Conservation (phyloP, 2,329 filamentous ascomycete species). For the Alternaria consortialis region DNA sequence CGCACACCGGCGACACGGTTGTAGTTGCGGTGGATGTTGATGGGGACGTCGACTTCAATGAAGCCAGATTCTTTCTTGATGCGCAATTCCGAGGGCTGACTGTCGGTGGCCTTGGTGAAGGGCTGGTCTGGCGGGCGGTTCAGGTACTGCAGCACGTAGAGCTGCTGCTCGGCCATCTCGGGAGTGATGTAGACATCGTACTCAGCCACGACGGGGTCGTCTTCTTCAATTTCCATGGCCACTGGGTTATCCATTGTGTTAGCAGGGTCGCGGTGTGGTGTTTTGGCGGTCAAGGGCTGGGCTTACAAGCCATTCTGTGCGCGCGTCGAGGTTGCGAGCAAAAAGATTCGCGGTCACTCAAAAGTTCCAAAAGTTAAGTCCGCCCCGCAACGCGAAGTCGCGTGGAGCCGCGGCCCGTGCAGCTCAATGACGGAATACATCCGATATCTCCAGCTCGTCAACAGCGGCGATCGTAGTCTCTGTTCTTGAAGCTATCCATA, state of each 20-base stretch:
- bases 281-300: constrained; percentile 10
- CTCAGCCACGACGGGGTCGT: constrained; percentile 60
- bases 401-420: constrained; percentile 29
- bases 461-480: constrained; percentile 4
- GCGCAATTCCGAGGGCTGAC: constrained; percentile 75
- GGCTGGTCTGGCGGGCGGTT: constrained; percentile 73
- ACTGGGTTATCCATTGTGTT: constrained; percentile 19
- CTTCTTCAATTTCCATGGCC: constrained; percentile 49
- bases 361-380: constrained; percentile 30
- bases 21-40: constrained; percentile 76
- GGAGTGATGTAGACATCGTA: constrained; percentile 92
- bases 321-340: constrained; percentile 10
- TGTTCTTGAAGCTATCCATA: neutral
- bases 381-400: constrained; percentile 35
- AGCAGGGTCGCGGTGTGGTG: constrained; percentile 1
- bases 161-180: constrained; percentile 61
- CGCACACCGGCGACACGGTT: constrained; percentile 82
- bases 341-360: constrained; percentile 20
- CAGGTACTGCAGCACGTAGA: constrained; percentile 87
- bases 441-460: constrained; percentile 26
- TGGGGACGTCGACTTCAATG: constrained; percentile 89
- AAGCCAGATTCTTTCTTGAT: constrained; percentile 84
- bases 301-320: constrained; percentile 41
- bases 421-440: constrained; percentile 41
- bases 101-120: constrained; percentile 63